Evolutionary conservation across 1,284 basidiomycete species (phyloP).

Genomic region (Sporisorium iseilematis-ciliati): DNA sequence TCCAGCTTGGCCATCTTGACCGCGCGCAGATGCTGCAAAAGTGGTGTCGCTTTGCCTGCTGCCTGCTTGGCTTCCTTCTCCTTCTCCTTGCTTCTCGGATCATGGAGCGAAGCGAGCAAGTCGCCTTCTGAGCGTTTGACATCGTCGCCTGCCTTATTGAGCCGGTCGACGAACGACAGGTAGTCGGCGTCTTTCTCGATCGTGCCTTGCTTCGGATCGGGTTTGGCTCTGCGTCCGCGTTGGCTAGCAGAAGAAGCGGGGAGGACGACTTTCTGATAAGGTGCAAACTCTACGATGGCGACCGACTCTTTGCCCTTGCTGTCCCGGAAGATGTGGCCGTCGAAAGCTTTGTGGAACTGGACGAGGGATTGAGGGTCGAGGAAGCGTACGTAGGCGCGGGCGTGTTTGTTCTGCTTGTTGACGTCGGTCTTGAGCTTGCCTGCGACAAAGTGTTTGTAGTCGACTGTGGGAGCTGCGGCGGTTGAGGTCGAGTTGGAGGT

Average conservation of each 20-base stretch:
- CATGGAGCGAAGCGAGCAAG: slow-evolving; percentile 35
- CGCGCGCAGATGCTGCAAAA: slow-evolving; percentile 57
- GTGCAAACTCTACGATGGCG: slow-evolving; percentile 92
- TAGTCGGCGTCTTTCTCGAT: slow-evolving; percentile 75
- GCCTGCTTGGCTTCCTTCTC: slow-evolving; percentile 16
- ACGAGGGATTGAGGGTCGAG: slow-evolving; percentile 79
- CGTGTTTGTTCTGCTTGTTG: slow-evolving; percentile 69
- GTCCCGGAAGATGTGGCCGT: slow-evolving; percentile 91
- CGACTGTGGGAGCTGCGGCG: slow-evolving; percentile 36
- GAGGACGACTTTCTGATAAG: slow-evolving; percentile 82
- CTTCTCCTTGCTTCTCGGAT: slow-evolving; percentile 28
- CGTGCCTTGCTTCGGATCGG: slow-evolving; percentile 78
- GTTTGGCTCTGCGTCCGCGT: slow-evolving; percentile 75
- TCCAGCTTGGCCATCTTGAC: slow-evolving; percentile 45
- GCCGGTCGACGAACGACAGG: slow-evolving; percentile 35
- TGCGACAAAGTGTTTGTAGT: slow-evolving; percentile 52
- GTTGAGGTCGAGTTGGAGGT: not conserved
- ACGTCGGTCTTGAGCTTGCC: slow-evolving; percentile 58
- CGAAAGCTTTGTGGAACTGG: slow-evolving; percentile 84
- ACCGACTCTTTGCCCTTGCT: slow-evolving; percentile 88
- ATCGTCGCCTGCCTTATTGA: slow-evolving; percentile 25
- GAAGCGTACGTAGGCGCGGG: slow-evolving; percentile 93
- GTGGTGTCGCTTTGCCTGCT: slow-evolving; percentile 50
- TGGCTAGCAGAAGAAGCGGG: not conserved
- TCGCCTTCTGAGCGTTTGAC: slow-evolving; percentile 54